Conservation (phyloP, 768 basidiomycete genomes). For the Lactarius quietus region DNA sequence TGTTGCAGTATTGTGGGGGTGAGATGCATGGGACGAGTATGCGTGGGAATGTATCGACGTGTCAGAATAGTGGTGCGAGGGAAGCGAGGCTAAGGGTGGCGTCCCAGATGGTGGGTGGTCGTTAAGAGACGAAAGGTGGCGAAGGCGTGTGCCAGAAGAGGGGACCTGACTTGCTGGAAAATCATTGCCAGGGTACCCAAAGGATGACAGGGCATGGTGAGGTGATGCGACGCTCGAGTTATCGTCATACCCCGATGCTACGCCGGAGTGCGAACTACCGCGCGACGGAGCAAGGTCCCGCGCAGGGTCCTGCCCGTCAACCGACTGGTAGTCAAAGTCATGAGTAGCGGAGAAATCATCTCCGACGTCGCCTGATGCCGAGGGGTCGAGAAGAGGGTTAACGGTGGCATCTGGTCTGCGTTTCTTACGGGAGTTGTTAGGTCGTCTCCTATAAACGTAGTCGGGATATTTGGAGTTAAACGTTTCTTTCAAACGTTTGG, state of each 20-base stretch:
- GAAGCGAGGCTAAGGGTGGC: constrained; percentile 12
- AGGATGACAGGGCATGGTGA: constrained; percentile 19
- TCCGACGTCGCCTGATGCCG: constrained; percentile 33
- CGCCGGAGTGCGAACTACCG: constrained; percentile 25
- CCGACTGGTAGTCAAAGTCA: constrained; percentile 38
- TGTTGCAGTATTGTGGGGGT: constrained; percentile 1
- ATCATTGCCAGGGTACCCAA: constrained; percentile 21
- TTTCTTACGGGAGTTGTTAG: constrained; percentile 79
- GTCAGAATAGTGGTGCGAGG: constrained; percentile 18
- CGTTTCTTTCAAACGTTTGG: constrained; percentile 78
- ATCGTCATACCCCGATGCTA: constrained; percentile 24
- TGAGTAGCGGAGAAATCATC: constrained; percentile 30
- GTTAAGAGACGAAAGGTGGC: constrained; percentile 24
- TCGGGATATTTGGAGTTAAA: constrained; percentile 87
- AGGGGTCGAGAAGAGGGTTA: constrained; percentile 33
- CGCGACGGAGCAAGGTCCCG: constrained; percentile 30
- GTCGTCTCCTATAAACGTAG: constrained; percentile 84
- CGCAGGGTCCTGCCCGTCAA: constrained; percentile 34
- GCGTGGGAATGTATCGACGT: constrained; percentile 21
- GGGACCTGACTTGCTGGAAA: constrained; percentile 22
- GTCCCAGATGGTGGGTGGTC: constrained; percentile 16
- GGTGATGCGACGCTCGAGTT: constrained; percentile 20
- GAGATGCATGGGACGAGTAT: constrained; percentile 18
- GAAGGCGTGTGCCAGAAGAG: constrained; percentile 21
- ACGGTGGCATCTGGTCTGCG: constrained; percentile 39